A percentile compares a stretch with the other conserved stretches of the same genome.
Conservation (phyloP, 768 basidiomycete genomes). For the Tricholoma terreum region DNA sequence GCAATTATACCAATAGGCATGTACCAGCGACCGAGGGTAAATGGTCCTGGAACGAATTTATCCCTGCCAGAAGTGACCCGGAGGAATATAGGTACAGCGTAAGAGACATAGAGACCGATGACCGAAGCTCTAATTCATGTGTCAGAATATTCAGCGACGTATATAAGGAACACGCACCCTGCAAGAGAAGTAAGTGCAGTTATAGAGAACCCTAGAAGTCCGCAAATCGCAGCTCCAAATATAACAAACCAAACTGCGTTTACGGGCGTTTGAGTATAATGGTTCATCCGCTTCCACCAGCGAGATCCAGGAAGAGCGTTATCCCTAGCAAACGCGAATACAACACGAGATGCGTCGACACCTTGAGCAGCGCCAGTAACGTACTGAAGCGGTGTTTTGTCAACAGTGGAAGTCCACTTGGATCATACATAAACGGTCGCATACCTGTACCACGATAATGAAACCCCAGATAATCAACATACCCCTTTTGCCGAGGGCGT, state of each 20-base stretch:
- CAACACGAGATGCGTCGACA: slow-evolving; percentile 72
- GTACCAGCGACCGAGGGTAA: slow-evolving; percentile 59
- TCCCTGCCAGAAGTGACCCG: slow-evolving; percentile 66
- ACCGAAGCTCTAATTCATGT: slow-evolving; percentile 53
- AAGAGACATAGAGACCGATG: slow-evolving; percentile 68
- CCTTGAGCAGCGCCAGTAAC: slow-evolving; percentile 73
- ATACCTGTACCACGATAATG: slow-evolving; percentile 56
- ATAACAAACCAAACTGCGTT: slow-evolving; percentile 79
- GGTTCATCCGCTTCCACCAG: slow-evolving; percentile 65
- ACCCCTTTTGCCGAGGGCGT: slow-evolving; percentile 62
- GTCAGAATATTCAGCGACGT: background rate
- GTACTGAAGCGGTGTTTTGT: slow-evolving; percentile 37
- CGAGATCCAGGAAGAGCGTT: slow-evolving; percentile 71
- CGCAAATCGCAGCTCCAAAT: slow-evolving; percentile 50
- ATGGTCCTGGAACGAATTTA: slow-evolving; percentile 56
- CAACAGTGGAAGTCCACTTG: background rate
- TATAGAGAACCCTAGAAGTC: slow-evolving; percentile 61
- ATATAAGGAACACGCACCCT: slow-evolving; percentile 40
- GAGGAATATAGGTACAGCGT: slow-evolving; percentile 65
- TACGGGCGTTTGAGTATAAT: slow-evolving; percentile 61
- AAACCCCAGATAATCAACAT: slow-evolving; percentile 73
- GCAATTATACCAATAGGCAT: slow-evolving; percentile 58
- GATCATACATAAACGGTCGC: background rate
- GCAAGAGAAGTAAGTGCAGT: slow-evolving; percentile 65
- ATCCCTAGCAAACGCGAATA: slow-evolving; percentile 74